Base-by-base conservation (phyloP, 805 yeast species). In the Ascoidea rubescens region DNA sequence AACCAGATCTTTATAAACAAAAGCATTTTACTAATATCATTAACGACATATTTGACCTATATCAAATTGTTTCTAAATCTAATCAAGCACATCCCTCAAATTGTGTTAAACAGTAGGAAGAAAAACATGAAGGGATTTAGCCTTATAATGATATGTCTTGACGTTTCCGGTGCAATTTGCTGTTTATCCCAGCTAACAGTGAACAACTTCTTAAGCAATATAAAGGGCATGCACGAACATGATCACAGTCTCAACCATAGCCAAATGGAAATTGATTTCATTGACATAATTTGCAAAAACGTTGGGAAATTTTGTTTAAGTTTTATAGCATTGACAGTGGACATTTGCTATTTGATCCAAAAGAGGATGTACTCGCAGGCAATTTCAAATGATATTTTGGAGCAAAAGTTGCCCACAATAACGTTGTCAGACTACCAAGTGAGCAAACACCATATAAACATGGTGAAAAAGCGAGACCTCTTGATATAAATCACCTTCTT, bases 261-360 rank as follows among this genome's bases (percentile, higher is more conserved):
- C n/a, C n/a, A n/a, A n/a, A n/a, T n/a, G n/a, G n/a, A 33, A 7
- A 33, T 10, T 33, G 6, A 7, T 42, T 48, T 54, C 7, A 28
- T 55, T 17, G 56, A 54, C 16, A 54, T 55, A 33, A 47, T 55
- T 48, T 51, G 48, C 48, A 54, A 55, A 46, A 55, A 55, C 45
- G 53, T 55, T 44, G 58, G 56, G 44, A 55, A 55, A 45, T 55
- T 56, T 44, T 56, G 56, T 5, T 50, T 55, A 28, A 52, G 54
- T 14, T 16, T 55, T 5, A 54, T 54, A 21, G 56, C 56, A 7
- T 54, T 55, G 33, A 53, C 50, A 32, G 52, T 55, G 31, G 58
- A 55, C 46, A 45, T 48, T 45, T 55, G 56, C 30, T 55, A 53
- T 31, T 46, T 55, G 12, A 31, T 48, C n/a, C 58, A 55, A 33